Conservation (phyloP, 495 filamentous ascomycete genomes). For the Podospora pseudocomata region DNA sequence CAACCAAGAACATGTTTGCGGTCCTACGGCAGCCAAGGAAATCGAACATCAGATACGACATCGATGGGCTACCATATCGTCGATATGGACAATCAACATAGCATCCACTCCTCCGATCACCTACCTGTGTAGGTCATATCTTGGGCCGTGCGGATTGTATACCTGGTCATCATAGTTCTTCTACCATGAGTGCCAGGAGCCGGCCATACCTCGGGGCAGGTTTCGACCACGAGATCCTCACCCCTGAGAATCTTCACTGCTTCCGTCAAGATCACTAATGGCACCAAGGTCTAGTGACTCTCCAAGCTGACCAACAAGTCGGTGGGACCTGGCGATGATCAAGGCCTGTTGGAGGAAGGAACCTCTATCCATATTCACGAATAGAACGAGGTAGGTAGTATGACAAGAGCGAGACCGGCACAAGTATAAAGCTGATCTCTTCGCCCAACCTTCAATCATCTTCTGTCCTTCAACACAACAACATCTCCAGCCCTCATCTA, state of each 20-base stretch:
- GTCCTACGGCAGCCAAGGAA: too few species aligned
- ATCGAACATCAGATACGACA: too few species aligned
- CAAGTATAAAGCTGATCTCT: background rate
- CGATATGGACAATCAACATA: too few species aligned
- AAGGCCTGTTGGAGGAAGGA: background rate
- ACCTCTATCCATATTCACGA: background rate
- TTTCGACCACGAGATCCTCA: background rate
- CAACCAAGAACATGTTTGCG: too few species aligned
- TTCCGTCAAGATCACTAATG: background rate
- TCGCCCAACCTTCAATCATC: background rate
- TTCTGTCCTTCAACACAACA: background rate
- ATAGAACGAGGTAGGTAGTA: background rate
- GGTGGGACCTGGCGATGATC: background rate
- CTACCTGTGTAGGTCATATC: too few species aligned
- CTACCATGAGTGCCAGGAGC: background rate
- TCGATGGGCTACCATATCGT: too few species aligned
- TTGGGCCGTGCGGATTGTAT: background rate
- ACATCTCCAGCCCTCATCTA: background rate
- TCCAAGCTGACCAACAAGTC: background rate
- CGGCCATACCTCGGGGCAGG: background rate
- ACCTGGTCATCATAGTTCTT: background rate
- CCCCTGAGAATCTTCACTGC: background rate
- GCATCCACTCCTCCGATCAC: too few species aligned
- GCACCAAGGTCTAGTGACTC: background rate
- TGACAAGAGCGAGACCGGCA: background rate